A percentile compares a stretch with the other conserved stretches of the same genome.
Evolutionary conservation across 2,329 filamentous ascomycete species (phyloP).

Genomic region (Didymella pinodella): DNA sequence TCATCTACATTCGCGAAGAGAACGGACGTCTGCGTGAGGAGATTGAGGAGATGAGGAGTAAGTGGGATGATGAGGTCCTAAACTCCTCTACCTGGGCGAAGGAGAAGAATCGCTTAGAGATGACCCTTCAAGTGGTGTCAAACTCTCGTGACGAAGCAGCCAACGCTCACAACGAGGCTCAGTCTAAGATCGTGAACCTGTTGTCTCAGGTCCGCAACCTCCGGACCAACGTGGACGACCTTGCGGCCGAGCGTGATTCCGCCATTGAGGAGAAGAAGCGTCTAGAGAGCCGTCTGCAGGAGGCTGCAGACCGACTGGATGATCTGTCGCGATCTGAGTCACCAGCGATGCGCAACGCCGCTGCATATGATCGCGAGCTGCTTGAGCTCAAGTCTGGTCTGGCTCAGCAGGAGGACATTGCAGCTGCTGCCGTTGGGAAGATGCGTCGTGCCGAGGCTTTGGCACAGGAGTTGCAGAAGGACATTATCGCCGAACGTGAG

Average conservation of each 20-base stretch:
- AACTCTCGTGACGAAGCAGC: slow-evolving; percentile 94
- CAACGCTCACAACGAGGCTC: slow-evolving; percentile 91
- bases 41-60: slow-evolving; percentile 89
- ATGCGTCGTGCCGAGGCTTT: slow-evolving; percentile 94
- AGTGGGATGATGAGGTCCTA: slow-evolving; percentile 98
- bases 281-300: slow-evolving; percentile 82
- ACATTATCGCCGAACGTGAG: slow-evolving; percentile 86
- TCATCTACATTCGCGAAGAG: slow-evolving; percentile 82
- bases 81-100: slow-evolving; percentile 99
- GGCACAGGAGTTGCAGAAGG: slow-evolving; percentile 88
- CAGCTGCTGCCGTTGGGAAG: slow-evolving; percentile 90
- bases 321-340: slow-evolving; percentile 86
- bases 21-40: slow-evolving; percentile 92
- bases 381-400: slow-evolving; percentile 87
- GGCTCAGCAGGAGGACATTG: slow-evolving; percentile 92
- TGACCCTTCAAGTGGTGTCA: slow-evolving; percentile 85
- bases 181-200: slow-evolving; percentile 88
- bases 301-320: slow-evolving; percentile 87
- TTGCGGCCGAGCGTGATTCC: slow-evolving; percentile 82
- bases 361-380: slow-evolving; percentile 85
- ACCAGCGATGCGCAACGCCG: slow-evolving; percentile 87
- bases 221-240: slow-evolving; percentile 84
- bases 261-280: slow-evolving; percentile 89
- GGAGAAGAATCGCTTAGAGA: slow-evolving; percentile 91
- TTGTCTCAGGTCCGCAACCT: slow-evolving; percentile 88